Evolutionary conservation across 2,329 filamentous ascomycete genomes (phyloP), one percentile per base, ranked within the genome.

Genomic region (Triangularia verruculosa): DNA sequence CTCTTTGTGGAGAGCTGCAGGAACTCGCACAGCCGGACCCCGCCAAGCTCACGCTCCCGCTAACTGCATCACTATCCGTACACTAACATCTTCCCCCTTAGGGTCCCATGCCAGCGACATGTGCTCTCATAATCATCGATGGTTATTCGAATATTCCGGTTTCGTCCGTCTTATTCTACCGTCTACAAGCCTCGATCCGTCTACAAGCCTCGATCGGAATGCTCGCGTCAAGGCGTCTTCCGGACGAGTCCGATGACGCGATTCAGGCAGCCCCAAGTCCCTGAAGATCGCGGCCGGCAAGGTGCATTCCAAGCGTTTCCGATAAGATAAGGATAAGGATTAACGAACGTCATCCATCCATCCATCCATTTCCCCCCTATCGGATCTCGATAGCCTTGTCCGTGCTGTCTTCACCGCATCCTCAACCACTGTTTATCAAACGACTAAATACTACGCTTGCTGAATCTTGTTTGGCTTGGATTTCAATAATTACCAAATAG

Each of bases 171-270:
- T 9, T 20, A 9, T 17, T 47, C 17, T 47, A 17, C 30, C 13
- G 3, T 8, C 7, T 32, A 12, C 39, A 11, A 47, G n/a, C 5
- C 17, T 22, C 39, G 39, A 47, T 47, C 39, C 13, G 3, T 8
- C 7, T 32, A 12, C 39, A 11, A 47, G n/a, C 5, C 17, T 22
- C 39, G 39, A 47, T 47, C 39, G 39, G 39, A 47, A 47, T 47
- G 39, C 39, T 47, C n/a, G 39, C 17, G 39, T 47, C n/a, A 17
- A 47, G 39, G 39, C n/a, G 39, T 47, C 39, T 47, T 52, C 61
- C 55, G 39, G 43, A 30, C 57, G 28, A 53, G 61, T 53, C 61
- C 54, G 61, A 54, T 59, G 61, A 55, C 61, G 55, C 61, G 61
- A 59, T 28, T 62, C 54, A 62, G 24, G 32, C 43, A 17, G 5